Evolutionary conservation across 1,284 basidiomycete species (phyloP), one percentile per base, ranked within the genome.

Genomic region (Chondrostereum purpureum): DNA sequence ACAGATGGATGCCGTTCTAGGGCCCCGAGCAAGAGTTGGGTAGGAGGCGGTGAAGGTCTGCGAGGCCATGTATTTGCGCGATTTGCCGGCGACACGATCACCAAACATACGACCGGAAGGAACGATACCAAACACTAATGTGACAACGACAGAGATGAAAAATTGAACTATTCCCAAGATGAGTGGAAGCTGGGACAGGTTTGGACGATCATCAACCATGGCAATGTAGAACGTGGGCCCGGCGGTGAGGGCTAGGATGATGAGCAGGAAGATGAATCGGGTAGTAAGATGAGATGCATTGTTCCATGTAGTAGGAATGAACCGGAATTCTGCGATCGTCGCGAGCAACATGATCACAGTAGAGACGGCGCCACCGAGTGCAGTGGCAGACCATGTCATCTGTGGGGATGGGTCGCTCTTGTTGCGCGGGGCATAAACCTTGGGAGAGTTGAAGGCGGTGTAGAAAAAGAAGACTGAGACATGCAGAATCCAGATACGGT

Each of bases 231-330:
- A 76, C 0, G 92, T 94, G 1, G 93, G 93, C 21, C 88, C 93
- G 46, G 76, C 83, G 1, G 92, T 95, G 52, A 92, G 73, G 39
- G 80, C 92, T 39, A 96, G 80, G 52, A 91, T 83, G 62, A 94
- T 72, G 40, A 92, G 65, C 40, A 97, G 76, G 75, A 95, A 93
- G 43, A 92, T 64, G 46, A 95, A 74, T 33, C 93, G 85, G 24
- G 90, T 88, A 4, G 88, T 88, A 34, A 97, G 77, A 65, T 97
- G 93, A 2, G 90, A 91, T 14, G 92, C 92, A 62, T 96, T 96
- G 67, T 95, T 91, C 93, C 93, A 96, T 13, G 89, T 94, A 2
- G 92, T 94, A n/a, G 93, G 93, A 53, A 95, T 93, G 70, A 94
- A 94, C 48, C 84, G 80, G 62, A 93, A 95, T 66, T 97, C 93